These are phyloP conservation scores for Saussurea involucrata DNA, from an alignment of 129 eudicot species.

Conservation along the genomic window DNA sequence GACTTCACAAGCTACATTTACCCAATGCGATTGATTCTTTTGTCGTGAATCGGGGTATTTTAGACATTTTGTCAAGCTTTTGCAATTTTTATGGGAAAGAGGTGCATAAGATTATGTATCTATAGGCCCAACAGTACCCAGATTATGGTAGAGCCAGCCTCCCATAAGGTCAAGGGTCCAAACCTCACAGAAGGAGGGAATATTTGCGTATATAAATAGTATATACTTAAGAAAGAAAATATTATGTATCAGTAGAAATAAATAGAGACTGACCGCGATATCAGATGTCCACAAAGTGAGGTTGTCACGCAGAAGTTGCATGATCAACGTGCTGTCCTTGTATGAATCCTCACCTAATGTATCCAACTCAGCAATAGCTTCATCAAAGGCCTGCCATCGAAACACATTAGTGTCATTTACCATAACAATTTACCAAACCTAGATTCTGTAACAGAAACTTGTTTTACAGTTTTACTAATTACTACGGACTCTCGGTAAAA, in stretches of 20 bases:
- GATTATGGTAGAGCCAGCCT: no score
- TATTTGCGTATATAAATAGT: not conserved
- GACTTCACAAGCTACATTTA: no score
- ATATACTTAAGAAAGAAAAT: not conserved
- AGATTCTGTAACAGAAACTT: not conserved
- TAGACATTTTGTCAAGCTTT: not conserved
- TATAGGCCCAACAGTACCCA: no score
- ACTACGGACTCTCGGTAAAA: not conserved
- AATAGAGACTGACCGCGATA: constrained; percentile 45
- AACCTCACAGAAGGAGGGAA: no score
- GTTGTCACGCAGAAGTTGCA: constrained; percentile 95
- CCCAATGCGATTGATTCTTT: not conserved
- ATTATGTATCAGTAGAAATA: not conserved
- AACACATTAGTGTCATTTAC: not conserved
- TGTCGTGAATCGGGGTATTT: not conserved
- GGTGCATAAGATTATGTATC: not conserved
- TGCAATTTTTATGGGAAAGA: not conserved
- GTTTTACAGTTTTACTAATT: no score
- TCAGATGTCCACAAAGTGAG: constrained; percentile 94
- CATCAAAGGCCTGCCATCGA: constrained; percentile 80
- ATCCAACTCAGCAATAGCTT: constrained; percentile 91
- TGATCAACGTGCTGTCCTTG: constrained; percentile 95
- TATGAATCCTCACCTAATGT: constrained; percentile 94
- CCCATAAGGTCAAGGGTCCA: no score
- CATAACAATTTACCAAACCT: not conserved